Conservation (phyloP, 163 green algal species). For the Coccomyxa subellipsoidea region DNA sequence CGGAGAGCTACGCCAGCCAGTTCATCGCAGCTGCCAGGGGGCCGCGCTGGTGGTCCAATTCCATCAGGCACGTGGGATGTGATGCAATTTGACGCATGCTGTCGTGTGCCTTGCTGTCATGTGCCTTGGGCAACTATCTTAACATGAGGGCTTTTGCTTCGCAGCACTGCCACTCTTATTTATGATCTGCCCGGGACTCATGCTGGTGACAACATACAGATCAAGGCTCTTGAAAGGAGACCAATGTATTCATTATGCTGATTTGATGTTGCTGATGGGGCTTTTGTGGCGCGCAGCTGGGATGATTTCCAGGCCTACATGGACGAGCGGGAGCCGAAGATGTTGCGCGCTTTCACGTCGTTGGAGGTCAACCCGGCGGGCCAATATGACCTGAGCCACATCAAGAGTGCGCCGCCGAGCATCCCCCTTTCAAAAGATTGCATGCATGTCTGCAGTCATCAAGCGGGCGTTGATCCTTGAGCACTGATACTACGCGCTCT, state of each 20-base stretch:
- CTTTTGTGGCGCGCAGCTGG: slow-evolving; percentile 9
- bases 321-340: slow-evolving; percentile 39
- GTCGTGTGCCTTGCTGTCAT: too few relatives aligned
- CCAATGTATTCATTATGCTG: background rate
- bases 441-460: too few relatives aligned
- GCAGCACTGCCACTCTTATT: too few relatives aligned
- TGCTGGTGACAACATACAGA: too few relatives aligned
- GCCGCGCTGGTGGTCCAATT: slow-evolving; percentile 15
- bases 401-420: slow-evolving; percentile 11
- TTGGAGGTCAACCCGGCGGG: slow-evolving; percentile 20
- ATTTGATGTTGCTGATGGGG: background rate
- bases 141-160: too few relatives aligned
- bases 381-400: slow-evolving; percentile 3
- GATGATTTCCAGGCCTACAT: slow-evolving; percentile 35
- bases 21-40: slow-evolving; percentile 17
- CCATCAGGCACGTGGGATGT: slow-evolving; percentile 5
- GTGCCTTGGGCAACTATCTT: too few relatives aligned
- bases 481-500: too few relatives aligned
- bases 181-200: too few relatives aligned
- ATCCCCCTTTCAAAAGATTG: too few relatives aligned
- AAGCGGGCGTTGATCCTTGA: too few relatives aligned
- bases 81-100: too few relatives aligned
- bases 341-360: slow-evolving; percentile 39
- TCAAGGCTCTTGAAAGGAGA: too few relatives aligned
- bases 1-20: slow-evolving; percentile 12